Evolutionary conservation across 306 rosid species (phyloP).

Genomic region (Dalbergia oliveri): DNA sequence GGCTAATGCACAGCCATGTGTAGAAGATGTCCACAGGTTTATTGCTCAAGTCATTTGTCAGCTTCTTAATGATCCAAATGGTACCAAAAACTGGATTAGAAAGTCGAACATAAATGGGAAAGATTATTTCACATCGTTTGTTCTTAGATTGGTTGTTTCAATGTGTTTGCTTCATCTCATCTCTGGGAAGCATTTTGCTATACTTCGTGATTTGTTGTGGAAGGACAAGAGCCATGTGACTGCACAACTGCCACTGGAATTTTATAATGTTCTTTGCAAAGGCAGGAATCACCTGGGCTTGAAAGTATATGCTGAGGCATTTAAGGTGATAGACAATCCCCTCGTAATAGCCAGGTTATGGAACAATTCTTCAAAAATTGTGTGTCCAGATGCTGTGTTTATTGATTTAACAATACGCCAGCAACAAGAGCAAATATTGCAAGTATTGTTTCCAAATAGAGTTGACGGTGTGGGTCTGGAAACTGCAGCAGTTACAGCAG

Average conservation of each 20-base stretch:
- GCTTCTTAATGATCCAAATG: constrained; percentile 32
- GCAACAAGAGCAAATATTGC: constrained; percentile 38
- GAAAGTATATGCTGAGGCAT: constrained; percentile 57
- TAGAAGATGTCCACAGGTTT: constrained; percentile 20
- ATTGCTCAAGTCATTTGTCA: constrained; percentile 15
- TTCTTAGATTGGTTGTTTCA: constrained; percentile 55
- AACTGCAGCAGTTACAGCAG: constrained; percentile 13
- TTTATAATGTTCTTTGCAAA: constrained; percentile 42
- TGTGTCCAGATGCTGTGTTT: constrained; percentile 51
- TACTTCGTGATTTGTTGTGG: constrained; percentile 43
- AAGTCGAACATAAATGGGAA: constrained; percentile 25
- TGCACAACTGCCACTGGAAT: constrained; percentile 50
- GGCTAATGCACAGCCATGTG: background rate
- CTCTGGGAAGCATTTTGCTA: constrained; percentile 37
- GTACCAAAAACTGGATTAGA: constrained; percentile 54
- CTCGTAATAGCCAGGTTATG: constrained; percentile 56
- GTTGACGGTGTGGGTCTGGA: constrained; percentile 13
- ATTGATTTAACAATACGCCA: constrained; percentile 48
- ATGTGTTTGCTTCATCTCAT: constrained; percentile 58
- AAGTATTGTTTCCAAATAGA: constrained; percentile 47
- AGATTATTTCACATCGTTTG: constrained; percentile 46
- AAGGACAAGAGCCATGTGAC: constrained; percentile 22
- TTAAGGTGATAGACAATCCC: constrained; percentile 57
- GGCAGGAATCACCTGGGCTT: constrained; percentile 29
- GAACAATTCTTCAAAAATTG: constrained; percentile 9